Percentiles rank a stretch among this genome's conserved stretches.
Evolutionary conservation across 2,329 filamentous ascomycete species (phyloP).

Genomic region (Coleophoma crateriformis): DNA sequence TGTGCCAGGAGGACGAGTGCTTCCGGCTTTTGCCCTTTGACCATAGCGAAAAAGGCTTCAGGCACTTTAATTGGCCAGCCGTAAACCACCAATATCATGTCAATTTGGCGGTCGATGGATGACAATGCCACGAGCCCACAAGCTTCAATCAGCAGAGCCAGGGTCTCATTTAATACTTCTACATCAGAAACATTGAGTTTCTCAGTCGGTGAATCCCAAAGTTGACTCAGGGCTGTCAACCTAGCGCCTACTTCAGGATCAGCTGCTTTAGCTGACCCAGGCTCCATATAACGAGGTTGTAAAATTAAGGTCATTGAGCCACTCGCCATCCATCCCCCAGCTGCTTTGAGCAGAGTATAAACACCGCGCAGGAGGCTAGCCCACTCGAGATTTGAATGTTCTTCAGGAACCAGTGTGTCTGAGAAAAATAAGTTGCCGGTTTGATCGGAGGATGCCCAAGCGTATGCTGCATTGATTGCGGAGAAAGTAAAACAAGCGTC

Average conservation of each 20-base stretch:
- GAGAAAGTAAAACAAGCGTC: slow-evolving; percentile 11
- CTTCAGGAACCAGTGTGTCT: background rate
- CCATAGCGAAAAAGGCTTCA: slow-evolving; percentile 24
- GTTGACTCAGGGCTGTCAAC: background rate
- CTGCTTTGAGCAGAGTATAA: background rate
- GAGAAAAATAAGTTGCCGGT: slow-evolving; percentile 10
- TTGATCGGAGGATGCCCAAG: slow-evolving; percentile 8
- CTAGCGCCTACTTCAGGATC: background rate
- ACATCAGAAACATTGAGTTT: background rate
- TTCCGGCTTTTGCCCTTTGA: slow-evolving; percentile 22
- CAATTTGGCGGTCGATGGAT: slow-evolving; percentile 10
- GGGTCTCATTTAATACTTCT: slow-evolving; percentile 3
- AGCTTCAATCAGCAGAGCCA: slow-evolving; percentile 1
- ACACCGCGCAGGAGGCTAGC: slow-evolving; percentile 6
- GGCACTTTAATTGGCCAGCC: slow-evolving; percentile 28
- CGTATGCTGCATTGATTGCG: slow-evolving; percentile 6
- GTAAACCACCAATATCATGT: slow-evolving; percentile 12
- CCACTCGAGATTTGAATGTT: slow-evolving; percentile 4
- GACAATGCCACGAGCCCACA: background rate
- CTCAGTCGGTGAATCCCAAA: background rate
- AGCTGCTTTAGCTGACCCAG: background rate
- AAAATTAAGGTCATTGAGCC: slow-evolving; percentile 4
- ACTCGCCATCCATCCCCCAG: background rate
- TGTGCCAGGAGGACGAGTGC: slow-evolving; percentile 30
- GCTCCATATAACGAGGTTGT: background rate